These are phyloP conservation scores for Tricholoma matsutake DNA, from an alignment of 768 basidiomycete species.

Conservation along the genomic window DNA sequence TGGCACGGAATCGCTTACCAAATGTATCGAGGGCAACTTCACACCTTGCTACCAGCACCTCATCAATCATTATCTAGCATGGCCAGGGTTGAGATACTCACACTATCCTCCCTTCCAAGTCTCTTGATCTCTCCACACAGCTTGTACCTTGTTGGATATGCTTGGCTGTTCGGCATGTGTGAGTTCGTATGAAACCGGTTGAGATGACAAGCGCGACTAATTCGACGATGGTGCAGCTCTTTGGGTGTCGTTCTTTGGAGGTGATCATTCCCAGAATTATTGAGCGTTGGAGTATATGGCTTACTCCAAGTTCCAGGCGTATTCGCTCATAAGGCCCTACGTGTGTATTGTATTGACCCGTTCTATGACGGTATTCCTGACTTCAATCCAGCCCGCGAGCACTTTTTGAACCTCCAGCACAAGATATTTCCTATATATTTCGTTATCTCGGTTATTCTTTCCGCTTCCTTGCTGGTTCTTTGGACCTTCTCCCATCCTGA, in stretches of 20 bases:
- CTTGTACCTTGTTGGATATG: conserved; percentile 54
- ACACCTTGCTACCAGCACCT: too few species aligned
- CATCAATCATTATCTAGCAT: conserved; percentile 15
- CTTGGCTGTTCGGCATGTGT: conserved; percentile 72
- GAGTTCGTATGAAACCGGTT: conserved; percentile 25
- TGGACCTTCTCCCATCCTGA: conserved; percentile 60
- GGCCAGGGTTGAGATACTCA: conserved; percentile 35
- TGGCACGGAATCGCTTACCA: too few species aligned
- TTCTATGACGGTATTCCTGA: not conserved
- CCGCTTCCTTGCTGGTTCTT: conserved; percentile 50
- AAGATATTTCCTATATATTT: conserved; percentile 78
- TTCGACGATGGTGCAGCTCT: conserved; percentile 31
- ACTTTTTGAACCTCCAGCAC: conserved; percentile 74
- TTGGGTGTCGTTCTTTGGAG: conserved; percentile 71
- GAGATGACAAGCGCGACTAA: conserved; percentile 16
- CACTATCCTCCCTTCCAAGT: conserved; percentile 27
- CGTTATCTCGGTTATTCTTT: conserved; percentile 50
- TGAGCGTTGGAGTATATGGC: not conserved
- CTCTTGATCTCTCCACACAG: conserved; percentile 35
- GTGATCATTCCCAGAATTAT: conserved; percentile 21
- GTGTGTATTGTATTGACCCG: conserved; percentile 33
- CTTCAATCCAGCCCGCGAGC: conserved; percentile 52
- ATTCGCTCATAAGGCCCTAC: conserved; percentile 58
- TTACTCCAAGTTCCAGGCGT: conserved; percentile 36
- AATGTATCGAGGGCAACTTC: too few species aligned